Evolutionary conservation across 495 filamentous ascomycete species (phyloP).

Genomic region (Penicillium cinerascens): DNA sequence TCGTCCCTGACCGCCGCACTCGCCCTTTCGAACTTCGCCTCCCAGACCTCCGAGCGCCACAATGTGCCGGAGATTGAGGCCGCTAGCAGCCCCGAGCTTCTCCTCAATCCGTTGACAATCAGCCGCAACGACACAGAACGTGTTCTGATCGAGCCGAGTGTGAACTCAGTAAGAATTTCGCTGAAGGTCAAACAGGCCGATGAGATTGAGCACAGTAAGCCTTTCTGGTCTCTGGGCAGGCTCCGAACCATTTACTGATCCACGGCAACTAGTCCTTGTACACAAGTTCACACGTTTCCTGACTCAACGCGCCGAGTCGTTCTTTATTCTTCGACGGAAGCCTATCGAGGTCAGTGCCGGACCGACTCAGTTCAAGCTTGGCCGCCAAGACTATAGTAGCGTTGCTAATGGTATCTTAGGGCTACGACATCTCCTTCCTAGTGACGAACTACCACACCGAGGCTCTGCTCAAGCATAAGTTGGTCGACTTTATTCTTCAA

Average conservation of each 20-base stretch:
- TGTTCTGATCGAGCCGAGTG: conserved; percentile 57
- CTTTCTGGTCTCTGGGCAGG: conserved; percentile 27
- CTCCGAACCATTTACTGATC: not conserved
- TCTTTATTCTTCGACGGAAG: conserved; percentile 94
- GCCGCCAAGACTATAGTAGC: not conserved
- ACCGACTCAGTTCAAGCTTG: not conserved
- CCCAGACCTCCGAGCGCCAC: conserved; percentile 86
- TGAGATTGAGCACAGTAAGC: conserved; percentile 80
- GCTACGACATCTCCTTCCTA: conserved; percentile 97
- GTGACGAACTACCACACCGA: conserved; percentile 99
- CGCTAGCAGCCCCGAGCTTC: conserved; percentile 82
- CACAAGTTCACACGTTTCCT: conserved; percentile 98
- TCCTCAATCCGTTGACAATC: conserved; percentile 84
- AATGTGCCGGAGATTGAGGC: conserved; percentile 98
- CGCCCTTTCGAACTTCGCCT: conserved; percentile 94
- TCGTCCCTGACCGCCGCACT: conserved; percentile 91
- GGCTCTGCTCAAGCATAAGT: conserved; percentile 95
- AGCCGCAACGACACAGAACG: conserved; percentile 93
- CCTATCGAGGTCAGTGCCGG: conserved; percentile 70
- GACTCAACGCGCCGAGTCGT: conserved; percentile 93
- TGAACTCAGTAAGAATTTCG: conserved; percentile 93
- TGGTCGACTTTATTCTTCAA: conserved; percentile 97
- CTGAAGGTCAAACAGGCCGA: conserved; percentile 99
- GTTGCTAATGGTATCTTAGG: conserved; percentile 48
- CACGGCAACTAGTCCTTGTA: conserved; percentile 50